A percentile compares a stretch with the other conserved stretches of the same genome.
phyloP scores from a whole-genome alignment of 2,329 filamentous ascomycete species.

The Ramichloridium luteum region DNA sequence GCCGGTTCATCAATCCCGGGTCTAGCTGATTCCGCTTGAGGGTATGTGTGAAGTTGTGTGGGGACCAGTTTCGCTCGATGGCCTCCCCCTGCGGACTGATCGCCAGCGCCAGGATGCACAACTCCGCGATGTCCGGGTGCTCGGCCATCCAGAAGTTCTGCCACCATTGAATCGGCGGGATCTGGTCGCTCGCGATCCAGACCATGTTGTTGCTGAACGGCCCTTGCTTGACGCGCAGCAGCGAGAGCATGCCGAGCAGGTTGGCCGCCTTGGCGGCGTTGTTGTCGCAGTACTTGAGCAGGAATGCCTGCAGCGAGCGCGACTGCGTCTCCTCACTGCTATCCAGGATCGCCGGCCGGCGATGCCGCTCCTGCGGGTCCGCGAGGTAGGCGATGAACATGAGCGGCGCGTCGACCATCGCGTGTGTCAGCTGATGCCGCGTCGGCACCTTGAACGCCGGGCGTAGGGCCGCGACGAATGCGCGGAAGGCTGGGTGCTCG shows the following conservation, averaged over 20 bases:
- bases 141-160: conserved; percentile 16
- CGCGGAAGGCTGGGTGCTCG: conserved; percentile 15
- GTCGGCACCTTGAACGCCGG: conserved; percentile 14
- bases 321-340: conserved; percentile 15
- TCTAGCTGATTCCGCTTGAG: conserved; percentile 15
- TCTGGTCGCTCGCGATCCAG: conserved; percentile 16
- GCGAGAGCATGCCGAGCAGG: conserved; percentile 13
- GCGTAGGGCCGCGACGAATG: conserved; percentile 13
- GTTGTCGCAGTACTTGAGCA: conserved; percentile 16
- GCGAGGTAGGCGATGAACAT: conserved; percentile 17
- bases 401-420: conserved; percentile 14
- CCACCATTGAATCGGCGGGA: conserved; percentile 16
- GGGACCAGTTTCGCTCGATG: conserved; percentile 16
- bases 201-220: conserved; percentile 16
- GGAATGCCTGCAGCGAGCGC: conserved; percentile 14
- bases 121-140: conserved; percentile 14
- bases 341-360: conserved; percentile 14
- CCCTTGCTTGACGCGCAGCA: conserved; percentile 15
- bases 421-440: conserved; percentile 14
- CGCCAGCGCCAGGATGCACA: conserved; percentile 14
- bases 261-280: conserved; percentile 10
- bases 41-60: conserved; percentile 15
- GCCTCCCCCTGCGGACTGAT: conserved; percentile 11
- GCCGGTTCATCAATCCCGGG: conserved; percentile 12
- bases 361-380: conserved; percentile 14